Evolutionary conservation across 257 asterid species (phyloP).

Genomic region (Lithospermum erythrorhizon): DNA sequence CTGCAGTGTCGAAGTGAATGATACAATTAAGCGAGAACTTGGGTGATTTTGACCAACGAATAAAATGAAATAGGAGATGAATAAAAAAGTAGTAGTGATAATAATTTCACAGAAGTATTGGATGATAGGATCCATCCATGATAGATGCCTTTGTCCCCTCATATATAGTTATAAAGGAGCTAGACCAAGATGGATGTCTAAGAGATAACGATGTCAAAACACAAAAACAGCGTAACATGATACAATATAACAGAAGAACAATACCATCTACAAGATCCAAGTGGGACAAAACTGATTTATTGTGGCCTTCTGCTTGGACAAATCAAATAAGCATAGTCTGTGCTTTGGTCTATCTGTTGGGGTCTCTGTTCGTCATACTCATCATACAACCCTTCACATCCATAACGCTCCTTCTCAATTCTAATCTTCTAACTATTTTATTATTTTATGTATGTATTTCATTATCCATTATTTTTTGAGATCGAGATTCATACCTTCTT

Average conservation of each 20-base stretch:
- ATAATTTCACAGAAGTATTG: too few species aligned
- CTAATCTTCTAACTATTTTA: too few species aligned
- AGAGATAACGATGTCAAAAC: conserved; percentile 18
- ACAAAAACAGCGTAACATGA: not conserved
- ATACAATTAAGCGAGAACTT: conserved; percentile 3
- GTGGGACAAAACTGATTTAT: too few species aligned
- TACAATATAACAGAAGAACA: conserved; percentile 2
- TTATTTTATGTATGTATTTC: too few species aligned
- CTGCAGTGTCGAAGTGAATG: conserved; percentile 36
- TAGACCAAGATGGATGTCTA: conserved; percentile 51
- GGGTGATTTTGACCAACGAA: not conserved
- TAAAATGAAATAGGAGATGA: not conserved
- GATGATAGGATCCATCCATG: conserved; percentile 26
- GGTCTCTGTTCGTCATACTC: too few species aligned
- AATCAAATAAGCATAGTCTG: conserved; percentile 60
- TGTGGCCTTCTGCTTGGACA: conserved; percentile 70
- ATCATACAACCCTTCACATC: too few species aligned
- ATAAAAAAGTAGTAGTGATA: not conserved
- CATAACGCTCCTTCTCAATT: too few species aligned
- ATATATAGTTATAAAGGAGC: conserved; percentile 60
- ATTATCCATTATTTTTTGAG: too few species aligned
- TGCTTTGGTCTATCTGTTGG: conserved; percentile 73
- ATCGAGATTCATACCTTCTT: too few species aligned
- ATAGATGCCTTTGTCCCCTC: conserved; percentile 61
- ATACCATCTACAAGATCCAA: conserved; percentile 24